Evolutionary conservation across 768 basidiomycete species (phyloP), one percentile per base, ranked within the genome.

Genomic region (Dentipellis fragilis): DNA sequence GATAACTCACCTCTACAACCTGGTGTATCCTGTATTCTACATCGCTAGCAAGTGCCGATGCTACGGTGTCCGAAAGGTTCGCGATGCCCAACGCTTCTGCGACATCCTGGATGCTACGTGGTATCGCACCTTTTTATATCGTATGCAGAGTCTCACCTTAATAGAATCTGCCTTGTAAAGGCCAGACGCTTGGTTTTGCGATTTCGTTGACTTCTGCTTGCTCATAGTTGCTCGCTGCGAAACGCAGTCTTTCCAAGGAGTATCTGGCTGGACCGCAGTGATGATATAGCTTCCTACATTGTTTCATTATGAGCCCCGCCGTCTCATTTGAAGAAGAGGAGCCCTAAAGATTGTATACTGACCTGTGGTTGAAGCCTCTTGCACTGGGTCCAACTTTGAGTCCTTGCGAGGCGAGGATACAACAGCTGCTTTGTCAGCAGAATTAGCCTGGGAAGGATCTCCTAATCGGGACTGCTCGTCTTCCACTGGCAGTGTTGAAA

Each of bases 21-120:
- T 98, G 91, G 69, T 95, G 92, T 66, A 97, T 80, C 57, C 96
- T 78, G 71, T 97, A 97, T 66, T 98, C 96, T 42, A 97, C 92
- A 73, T 99, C 96, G 63, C 90, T 93, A 0, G 96, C 93, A 22
- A 99, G 77, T 0, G 89, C 78, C 4, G 84, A 84, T 4, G 92
- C 88, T 22, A 96, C 88, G 2, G 77, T 66, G 52, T 94, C 91
- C 2, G 89, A 74, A 42, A 99, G 70, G 49, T 70, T 84, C 12
- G 83, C 72, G 55, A 98, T 83, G 57, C 84, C 84, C 35, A 96
- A 70, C 0, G 87, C 85, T 61, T 97, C 95, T 35, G 96, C 93
- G 48, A 87, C 85, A 73, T 98, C 93, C 93, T 95, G 65, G 37
- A 47, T 42, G 47, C 14, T 52, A 46, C 62, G 38, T 29, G 39